These are phyloP conservation scores for Ogataea henricii DNA, from an alignment of 805 yeast genomes.

Conservation along the genomic window DNA sequence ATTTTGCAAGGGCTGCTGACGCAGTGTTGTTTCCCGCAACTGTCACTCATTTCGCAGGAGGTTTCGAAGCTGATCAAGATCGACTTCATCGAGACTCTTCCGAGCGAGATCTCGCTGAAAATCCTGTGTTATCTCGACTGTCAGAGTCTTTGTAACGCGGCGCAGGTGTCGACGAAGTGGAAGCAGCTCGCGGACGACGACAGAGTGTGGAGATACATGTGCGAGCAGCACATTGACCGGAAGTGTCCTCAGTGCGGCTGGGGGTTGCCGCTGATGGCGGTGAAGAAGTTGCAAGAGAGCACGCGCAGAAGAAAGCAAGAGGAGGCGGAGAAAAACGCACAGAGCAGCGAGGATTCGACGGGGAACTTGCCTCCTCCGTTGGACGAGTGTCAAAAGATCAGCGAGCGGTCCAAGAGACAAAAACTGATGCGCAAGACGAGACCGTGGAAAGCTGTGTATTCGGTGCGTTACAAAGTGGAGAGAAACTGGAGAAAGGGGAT, in stretches of 20 bases:
- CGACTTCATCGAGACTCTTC: conserved; percentile 84
- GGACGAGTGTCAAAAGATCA: conserved; percentile 16
- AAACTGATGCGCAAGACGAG: conserved; percentile 48
- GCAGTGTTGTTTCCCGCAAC: conserved; percentile 94
- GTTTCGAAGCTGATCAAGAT: conserved; percentile 78
- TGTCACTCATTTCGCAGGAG: conserved; percentile 81
- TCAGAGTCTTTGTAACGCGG: conserved; percentile 88
- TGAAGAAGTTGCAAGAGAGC: conserved; percentile 53
- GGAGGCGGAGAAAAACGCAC: conserved; percentile 19
- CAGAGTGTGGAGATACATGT: conserved; percentile 96
- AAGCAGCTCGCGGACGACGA: conserved; percentile 91
- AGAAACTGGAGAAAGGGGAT: conserved; percentile 91
- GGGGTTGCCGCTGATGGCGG: conserved; percentile 95
- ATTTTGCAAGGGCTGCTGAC: conserved; percentile 81
- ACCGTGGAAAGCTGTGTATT: conserved; percentile 95
- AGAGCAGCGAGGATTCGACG: conserved; percentile 12
- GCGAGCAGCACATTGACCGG: conserved; percentile 96
- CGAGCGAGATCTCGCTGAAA: conserved; percentile 82
- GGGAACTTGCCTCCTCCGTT: conserved; percentile 31
- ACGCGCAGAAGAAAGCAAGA: conserved; percentile 28
- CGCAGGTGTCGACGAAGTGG: conserved; percentile 90
- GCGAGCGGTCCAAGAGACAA: conserved; percentile 11
- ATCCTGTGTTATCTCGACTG: conserved; percentile 90
- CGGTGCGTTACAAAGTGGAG: conserved; percentile 88
- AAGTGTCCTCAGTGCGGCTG: conserved; percentile 98